These are phyloP conservation scores for Amanita thiersii DNA, from an alignment of 768 basidiomycete species.

Conservation along the genomic window DNA sequence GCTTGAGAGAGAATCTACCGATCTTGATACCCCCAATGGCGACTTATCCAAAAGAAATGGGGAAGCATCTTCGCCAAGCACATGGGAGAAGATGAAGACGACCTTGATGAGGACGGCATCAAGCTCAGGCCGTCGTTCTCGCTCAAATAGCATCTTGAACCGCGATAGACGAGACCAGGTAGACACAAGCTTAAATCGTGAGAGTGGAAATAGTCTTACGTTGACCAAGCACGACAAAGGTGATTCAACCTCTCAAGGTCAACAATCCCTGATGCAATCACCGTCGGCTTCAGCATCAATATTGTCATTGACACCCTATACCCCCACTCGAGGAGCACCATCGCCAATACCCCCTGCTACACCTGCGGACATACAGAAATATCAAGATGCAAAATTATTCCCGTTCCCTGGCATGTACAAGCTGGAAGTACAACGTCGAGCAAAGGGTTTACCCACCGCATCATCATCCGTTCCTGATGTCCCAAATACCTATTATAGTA, in stretches of 20 bases:
- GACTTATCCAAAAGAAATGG: slow-evolving; percentile 42
- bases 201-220: slow-evolving; percentile 66
- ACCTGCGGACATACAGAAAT: slow-evolving; percentile 62
- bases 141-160: slow-evolving; percentile 66
- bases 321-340: slow-evolving; percentile 45
- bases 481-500: slow-evolving; percentile 30
- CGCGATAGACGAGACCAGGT: slow-evolving; percentile 62
- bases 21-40: slow-evolving; percentile 39
- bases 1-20: slow-evolving; percentile 37
- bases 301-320: slow-evolving; percentile 50
- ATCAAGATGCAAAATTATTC: slow-evolving; percentile 73
- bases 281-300: slow-evolving; percentile 69
- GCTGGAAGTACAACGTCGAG: slow-evolving; percentile 65
- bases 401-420: slow-evolving; percentile 85
- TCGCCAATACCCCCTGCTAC: slow-evolving; percentile 79
- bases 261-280: slow-evolving; percentile 42
- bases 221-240: slow-evolving; percentile 53
- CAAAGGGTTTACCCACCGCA: slow-evolving; percentile 39
- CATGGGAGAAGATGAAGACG: slow-evolving; percentile 70
- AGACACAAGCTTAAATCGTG: slow-evolving; percentile 66
- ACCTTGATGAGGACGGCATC: slow-evolving; percentile 62
- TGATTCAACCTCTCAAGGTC: slow-evolving; percentile 29
- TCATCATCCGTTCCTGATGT: slow-evolving; percentile 39
- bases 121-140: slow-evolving; percentile 63
- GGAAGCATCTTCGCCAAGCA: slow-evolving; percentile 44